phyloP scores from a whole-genome alignment of 169 alveolate genomes.

The Plasmodium reichenowi region DNA sequence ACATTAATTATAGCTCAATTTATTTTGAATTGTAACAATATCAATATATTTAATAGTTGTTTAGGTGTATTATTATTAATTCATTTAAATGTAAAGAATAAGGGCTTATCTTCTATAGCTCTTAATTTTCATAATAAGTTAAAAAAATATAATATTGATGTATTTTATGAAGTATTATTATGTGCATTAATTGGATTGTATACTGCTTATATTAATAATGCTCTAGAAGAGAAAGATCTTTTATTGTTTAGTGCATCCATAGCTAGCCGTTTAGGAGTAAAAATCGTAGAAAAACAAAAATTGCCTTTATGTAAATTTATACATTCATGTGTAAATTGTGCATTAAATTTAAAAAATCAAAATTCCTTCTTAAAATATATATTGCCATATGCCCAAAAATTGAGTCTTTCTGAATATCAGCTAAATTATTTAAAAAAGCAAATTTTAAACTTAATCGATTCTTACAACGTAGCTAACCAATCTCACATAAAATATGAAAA shows the following conservation, averaged over 20 bases:
- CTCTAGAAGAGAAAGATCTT: conserved; percentile 73
- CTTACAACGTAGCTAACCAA: conserved; percentile 44
- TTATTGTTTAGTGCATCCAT: conserved; percentile 62
- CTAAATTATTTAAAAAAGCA: conserved; percentile 53
- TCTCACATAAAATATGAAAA: conserved; percentile 37
- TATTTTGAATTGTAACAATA: conserved; percentile 71
- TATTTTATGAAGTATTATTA: conserved; percentile 66
- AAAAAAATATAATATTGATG: conserved; percentile 59
- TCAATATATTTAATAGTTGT: conserved; percentile 71
- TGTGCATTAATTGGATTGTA: conserved; percentile 75
- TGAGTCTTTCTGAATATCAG: conserved; percentile 67
- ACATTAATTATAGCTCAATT: conserved; percentile 74
- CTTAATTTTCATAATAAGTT: conserved; percentile 71
- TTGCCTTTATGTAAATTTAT: conserved; percentile 74
- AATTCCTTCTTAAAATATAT: conserved; percentile 72
- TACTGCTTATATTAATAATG: conserved; percentile 68
- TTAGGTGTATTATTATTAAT: conserved; percentile 72
- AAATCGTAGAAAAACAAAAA: conserved; percentile 74
- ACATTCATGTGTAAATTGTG: conserved; percentile 76
- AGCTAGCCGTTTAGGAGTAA: conserved; percentile 75
- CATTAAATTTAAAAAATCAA: conserved; percentile 62
- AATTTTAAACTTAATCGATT: conserved; percentile 27
- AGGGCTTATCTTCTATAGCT: conserved; percentile 72
- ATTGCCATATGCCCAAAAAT: conserved; percentile 76
- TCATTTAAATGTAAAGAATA: conserved; percentile 71